A percentile compares a stretch with the other conserved stretches of the same genome.
These are phyloP conservation scores for Fusarium veterinarium DNA, from an alignment of 2,329 filamentous ascomycete species.

Conservation along the genomic window DNA sequence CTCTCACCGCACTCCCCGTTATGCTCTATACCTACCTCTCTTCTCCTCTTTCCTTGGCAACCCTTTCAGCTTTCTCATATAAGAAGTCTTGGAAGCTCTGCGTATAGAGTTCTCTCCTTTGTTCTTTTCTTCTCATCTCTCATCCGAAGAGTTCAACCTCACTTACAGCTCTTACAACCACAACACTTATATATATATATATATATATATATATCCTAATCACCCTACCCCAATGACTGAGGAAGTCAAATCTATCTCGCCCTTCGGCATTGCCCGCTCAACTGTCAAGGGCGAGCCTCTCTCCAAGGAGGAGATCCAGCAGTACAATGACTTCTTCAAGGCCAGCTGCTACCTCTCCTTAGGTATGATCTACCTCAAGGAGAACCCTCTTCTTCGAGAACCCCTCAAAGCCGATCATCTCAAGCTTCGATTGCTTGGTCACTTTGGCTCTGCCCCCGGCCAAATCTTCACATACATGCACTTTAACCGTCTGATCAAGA, in stretches of 20 bases:
- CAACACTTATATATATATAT: conserved; percentile 13
- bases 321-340: conserved; percentile 79
- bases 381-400: conserved; percentile 78
- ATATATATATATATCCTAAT: conserved; percentile 1
- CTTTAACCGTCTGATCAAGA: conserved; percentile 85
- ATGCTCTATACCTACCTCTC: conserved; percentile 27
- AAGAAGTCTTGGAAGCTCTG: conserved; percentile 38
- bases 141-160: conserved; percentile 37
- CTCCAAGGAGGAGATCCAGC: conserved; percentile 72
- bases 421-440: conserved; percentile 79
- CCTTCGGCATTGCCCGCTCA: conserved; percentile 73
- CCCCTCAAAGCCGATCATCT: conserved; percentile 76
- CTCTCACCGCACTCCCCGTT: conserved; percentile 37
- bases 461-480: conserved; percentile 86
- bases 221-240: conserved; percentile 48
- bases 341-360: conserved; percentile 80
- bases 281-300: conserved; percentile 72
- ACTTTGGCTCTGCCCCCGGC: conserved; percentile 84
- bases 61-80: conserved; percentile 32
- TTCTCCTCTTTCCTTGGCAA: conserved; percentile 30
- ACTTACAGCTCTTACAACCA: conserved; percentile 27
- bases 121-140: conserved; percentile 40
- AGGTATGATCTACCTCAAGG: conserved; percentile 82
- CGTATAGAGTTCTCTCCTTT: conserved; percentile 2
- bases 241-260: conserved; percentile 66